Evolutionary conservation across 140 eudicot species (phyloP).

Genomic region (Oenanthe javanica): DNA sequence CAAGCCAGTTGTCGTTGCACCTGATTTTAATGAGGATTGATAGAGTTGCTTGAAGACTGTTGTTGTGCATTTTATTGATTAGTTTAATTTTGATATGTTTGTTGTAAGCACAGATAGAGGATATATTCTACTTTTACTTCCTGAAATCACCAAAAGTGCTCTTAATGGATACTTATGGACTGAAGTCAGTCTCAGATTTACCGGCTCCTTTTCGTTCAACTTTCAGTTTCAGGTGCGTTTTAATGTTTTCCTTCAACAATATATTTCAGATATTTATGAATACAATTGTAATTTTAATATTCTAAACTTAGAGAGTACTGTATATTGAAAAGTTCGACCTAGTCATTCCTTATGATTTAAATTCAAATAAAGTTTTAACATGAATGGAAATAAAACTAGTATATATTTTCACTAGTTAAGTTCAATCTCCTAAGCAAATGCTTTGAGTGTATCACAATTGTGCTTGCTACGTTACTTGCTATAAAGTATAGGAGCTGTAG

Average conservation of each 20-base stretch:
- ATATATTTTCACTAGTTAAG: neutral
- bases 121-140: neutral
- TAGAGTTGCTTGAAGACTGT: neutral
- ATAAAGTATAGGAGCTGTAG: neutral
- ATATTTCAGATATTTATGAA: neutral
- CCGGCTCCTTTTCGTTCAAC: slow-evolving; percentile 81
- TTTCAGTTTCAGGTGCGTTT: slow-evolving; percentile 69
- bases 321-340: neutral
- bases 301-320: neutral
- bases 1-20: neutral
- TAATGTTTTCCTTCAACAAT: neutral
- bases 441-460: neutral
- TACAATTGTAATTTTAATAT: neutral
- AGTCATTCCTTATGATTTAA: neutral
- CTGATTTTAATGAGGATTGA: neutral
- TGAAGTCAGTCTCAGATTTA: slow-evolving; percentile 75
- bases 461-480: neutral
- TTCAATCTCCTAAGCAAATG: neutral
- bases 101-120: neutral
- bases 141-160: slow-evolving; percentile 3
- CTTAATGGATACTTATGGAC: slow-evolving; percentile 59
- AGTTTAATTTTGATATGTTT: neutral
- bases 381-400: neutral
- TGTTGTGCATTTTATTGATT: neutral
- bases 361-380: neutral